Base-by-base conservation (phyloP, 148 eudicot species). In the Euryodendron excelsum region DNA sequence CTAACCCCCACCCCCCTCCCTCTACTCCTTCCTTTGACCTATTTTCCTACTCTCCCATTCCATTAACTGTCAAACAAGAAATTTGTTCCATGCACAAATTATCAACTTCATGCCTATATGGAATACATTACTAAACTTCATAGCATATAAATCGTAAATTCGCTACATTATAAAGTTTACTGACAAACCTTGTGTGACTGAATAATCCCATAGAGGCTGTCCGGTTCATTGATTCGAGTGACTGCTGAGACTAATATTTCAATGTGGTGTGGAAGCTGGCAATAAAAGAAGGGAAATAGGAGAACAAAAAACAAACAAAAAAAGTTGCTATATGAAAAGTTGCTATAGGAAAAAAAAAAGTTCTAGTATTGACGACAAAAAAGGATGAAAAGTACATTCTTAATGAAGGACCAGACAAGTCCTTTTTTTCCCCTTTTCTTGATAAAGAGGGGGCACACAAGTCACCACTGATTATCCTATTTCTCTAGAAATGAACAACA, bases 141-240 rank as follows among this genome's bases (percentile, higher is more conserved):
- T 9, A 20, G 18, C 62, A 67, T 67, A 44, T 3, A 41, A 47
- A 50, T 25, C 47, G 44, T 25, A 13, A 78, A 27, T 3, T 41
- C 66, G 3, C 13, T 9, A 52, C 3, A 27, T 37, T 33, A 21
- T 41, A 14, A 28, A 62, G 34, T 64, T 65, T 58, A 72, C 44
- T 44, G 44, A 74, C 96, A 80, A 66, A 93, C 98, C 98, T 93
- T 91, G 88, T 93, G 92, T 60, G 97, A 96, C 82, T 92, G 99
- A 77, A 96, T 87, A 76, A 96, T 86, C 58, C 99, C 99, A 82
- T 96, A 96, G 79, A 96, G 86, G 80, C 99, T 91, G 86, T 96
- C 99, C 36, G 91, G 98, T 83, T 96, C 99, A 84, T 96, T 96
- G 80, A 96, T 93, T 74, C 85, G 92, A 64, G 95, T 93, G 79